Percentiles rank a stretch among this genome's conserved stretches.
Evolutionary conservation across 1,139 yeast genomes (phyloP).

Genomic region (Pichia sp.): DNA sequence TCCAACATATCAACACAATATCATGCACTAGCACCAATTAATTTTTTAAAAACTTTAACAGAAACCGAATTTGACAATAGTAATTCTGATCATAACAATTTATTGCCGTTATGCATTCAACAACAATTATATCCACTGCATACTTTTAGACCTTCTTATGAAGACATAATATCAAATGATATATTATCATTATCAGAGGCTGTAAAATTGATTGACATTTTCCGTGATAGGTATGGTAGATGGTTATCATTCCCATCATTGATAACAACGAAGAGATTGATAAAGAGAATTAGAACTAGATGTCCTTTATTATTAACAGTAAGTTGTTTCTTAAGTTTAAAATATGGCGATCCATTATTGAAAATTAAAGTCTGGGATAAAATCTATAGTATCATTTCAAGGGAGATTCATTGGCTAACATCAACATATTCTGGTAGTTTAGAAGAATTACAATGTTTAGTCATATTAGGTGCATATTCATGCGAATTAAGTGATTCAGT

Average conservation of each 20-base stretch:
- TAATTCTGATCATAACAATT: background rate
- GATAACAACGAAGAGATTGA: constrained; percentile 42
- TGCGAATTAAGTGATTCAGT: constrained; percentile 8
- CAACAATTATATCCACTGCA: constrained; percentile 10
- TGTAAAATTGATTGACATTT: constrained; percentile 45
- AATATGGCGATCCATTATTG: constrained; percentile 40
- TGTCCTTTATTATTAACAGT: constrained; percentile 62
- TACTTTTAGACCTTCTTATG: constrained; percentile 6
- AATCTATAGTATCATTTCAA: constrained; percentile 40
- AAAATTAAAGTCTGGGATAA: constrained; percentile 34
- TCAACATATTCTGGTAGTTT: constrained; percentile 30
- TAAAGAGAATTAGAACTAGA: constrained; percentile 44
- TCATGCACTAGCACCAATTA: constrained; percentile 7
- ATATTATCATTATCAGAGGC: constrained; percentile 48
- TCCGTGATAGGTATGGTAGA: constrained; percentile 62
- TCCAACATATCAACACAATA: constrained; percentile 9
- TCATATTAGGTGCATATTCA: constrained; percentile 52
- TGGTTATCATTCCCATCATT: constrained; percentile 72
- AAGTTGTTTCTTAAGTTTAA: constrained; percentile 55
- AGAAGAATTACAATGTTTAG: constrained; percentile 62
- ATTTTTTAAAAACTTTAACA: background rate
- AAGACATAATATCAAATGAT: constrained; percentile 43
- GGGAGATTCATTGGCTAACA: constrained; percentile 38
- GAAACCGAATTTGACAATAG: background rate
- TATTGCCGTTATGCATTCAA: constrained; percentile 4